phyloP scores from a whole-genome alignment of 1,284 basidiomycete genomes.

The Stereum hirsutum region DNA sequence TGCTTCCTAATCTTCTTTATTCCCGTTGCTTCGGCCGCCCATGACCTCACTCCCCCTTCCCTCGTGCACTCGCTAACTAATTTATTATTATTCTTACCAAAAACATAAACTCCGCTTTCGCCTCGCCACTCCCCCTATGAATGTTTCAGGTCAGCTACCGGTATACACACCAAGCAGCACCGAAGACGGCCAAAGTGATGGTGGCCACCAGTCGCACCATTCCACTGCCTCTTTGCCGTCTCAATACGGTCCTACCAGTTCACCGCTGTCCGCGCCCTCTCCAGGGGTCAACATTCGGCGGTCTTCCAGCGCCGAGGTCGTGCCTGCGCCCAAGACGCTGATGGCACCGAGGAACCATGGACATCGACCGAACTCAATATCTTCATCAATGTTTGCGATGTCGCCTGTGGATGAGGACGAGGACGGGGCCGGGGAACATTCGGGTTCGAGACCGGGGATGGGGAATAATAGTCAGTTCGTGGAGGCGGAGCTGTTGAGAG shows the following conservation, averaged over 20 bases:
- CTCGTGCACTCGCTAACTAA: too few species aligned
- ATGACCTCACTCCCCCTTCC: too few species aligned
- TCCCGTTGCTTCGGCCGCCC: too few species aligned
- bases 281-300: background rate
- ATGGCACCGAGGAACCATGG: too few species aligned
- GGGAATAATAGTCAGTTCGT: conserved; percentile 49
- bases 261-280: background rate
- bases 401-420: conserved; percentile 8
- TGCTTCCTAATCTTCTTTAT: too few species aligned
- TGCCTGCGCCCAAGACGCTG: too few species aligned
- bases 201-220: background rate
- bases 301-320: conserved; percentile 2
- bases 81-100: too few species aligned
- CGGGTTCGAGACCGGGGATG: conserved; percentile 2
- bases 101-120: background rate
- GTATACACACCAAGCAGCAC: background rate
- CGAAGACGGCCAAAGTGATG: background rate
- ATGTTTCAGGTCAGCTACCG: background rate
- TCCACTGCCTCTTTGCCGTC: background rate
- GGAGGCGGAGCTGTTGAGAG: conserved; percentile 48
- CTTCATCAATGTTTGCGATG: too few species aligned
- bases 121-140: background rate
- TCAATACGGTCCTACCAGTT: background rate
- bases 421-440: conserved; percentile 1
- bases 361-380: too few species aligned